Base-by-base conservation (phyloP, 345 rosid species). In the Citrus unshiu region DNA sequence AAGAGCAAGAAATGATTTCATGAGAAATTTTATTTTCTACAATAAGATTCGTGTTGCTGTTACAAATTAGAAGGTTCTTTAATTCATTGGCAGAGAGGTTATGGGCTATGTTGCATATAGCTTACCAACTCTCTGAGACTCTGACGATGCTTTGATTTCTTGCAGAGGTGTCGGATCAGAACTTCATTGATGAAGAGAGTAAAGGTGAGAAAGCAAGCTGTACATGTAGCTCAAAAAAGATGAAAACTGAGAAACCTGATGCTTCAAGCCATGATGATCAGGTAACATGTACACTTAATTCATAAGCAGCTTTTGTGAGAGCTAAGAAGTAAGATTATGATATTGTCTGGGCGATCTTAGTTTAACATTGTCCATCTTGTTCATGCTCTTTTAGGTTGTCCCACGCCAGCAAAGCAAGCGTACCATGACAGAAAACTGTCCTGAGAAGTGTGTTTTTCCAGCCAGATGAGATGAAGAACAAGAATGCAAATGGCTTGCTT, bases 91-190 rank as follows among this genome's bases (percentile, higher is more conserved):
- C 58, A 2, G 56, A 8, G 72, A 16, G 39, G 10, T 54, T 51
- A n/a, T 49, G 46, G 30, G 32, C 27, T 63, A 27, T 43, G 63
- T 68, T 39, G 35, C 64, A 27, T 16, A 49, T 22, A 70, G 24
- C 16, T 56, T 13, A 74, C 43, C 63, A 24, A n/a, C 37, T n/a
- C 27, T 61, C 58, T 25, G 25, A 25, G 25, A 25, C 25, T 25
- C 25, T 27, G 59, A 24, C 8, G 2, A 74, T 74, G 29, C 22
- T 73, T 83, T 78, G 77, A 40, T 78, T 51, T 70, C 29, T 80
- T 86, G 84, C 83, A 92, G 99, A 95, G 86, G 88, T 86, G 75
- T 89, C 97, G 1, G 98, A 89, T 82, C 99, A 95, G 88, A 95
- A 95, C 86, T 95, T 95, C 78, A 87, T 81, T 9, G 92, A 91